Evolutionary conservation across 768 basidiomycete species (phyloP).

Genomic region (Gymnopilus dilepis): DNA sequence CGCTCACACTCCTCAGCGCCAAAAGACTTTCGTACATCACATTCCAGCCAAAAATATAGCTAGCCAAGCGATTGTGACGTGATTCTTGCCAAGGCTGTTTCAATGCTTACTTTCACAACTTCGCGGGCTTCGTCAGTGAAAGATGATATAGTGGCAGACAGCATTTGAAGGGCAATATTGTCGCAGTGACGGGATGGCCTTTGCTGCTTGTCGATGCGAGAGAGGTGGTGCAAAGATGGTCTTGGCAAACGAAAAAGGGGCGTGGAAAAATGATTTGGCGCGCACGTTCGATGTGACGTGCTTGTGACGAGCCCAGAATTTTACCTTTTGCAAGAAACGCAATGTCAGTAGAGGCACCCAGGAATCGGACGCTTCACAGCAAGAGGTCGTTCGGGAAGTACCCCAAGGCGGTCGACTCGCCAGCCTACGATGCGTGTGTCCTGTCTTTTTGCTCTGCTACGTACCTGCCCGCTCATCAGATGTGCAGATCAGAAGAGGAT

Average conservation of each 20-base stretch:
- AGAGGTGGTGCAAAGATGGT: too few relatives aligned
- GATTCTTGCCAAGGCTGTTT: too few relatives aligned
- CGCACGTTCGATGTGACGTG: conserved; percentile 17
- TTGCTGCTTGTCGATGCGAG: too few relatives aligned
- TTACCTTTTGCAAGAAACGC: conserved; percentile 2
- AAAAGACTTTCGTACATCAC: too few relatives aligned
- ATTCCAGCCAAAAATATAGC: too few relatives aligned
- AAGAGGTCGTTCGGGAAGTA: conserved; percentile 78
- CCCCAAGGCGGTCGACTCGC: conserved; percentile 66
- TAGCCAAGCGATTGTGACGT: too few relatives aligned
- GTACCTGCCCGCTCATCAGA: conserved; percentile 21
- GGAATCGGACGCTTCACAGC: conserved; percentile 48
- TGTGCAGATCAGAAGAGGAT: conserved; percentile 79
- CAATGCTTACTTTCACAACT: too few relatives aligned
- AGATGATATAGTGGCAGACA: too few relatives aligned
- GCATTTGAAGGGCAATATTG: too few relatives aligned
- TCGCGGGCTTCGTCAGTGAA: too few relatives aligned
- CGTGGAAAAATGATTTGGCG: conserved; percentile 17
- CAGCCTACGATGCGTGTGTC: conserved; percentile 76
- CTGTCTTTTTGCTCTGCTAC: conserved; percentile 3
- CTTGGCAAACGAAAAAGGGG: not conserved
- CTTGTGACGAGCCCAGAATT: conserved; percentile 8
- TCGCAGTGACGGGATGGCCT: too few relatives aligned
- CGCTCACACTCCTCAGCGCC: too few relatives aligned
- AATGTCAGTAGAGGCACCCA: conserved; percentile 34